These are phyloP conservation scores for Leccinellum luteum DNA, from an alignment of 768 basidiomycete species.

Conservation along the genomic window DNA sequence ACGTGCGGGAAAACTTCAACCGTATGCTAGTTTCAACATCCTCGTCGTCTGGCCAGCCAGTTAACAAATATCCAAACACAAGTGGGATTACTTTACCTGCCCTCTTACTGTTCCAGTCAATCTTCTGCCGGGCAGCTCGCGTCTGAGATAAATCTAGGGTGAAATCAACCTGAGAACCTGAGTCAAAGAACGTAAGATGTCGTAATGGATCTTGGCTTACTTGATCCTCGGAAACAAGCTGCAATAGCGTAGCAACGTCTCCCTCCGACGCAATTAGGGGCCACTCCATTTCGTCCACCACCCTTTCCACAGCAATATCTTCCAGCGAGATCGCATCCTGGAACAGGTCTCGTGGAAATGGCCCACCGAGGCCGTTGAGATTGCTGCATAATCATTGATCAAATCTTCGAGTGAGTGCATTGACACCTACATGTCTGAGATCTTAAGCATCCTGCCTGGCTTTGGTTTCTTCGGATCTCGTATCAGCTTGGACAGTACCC, in stretches of 20 bases:
- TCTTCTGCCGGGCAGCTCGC: slow-evolving; percentile 48
- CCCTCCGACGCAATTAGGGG: slow-evolving; percentile 77
- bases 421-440: slow-evolving; percentile 60
- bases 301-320: slow-evolving; percentile 47
- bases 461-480: slow-evolving; percentile 59
- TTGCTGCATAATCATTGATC: slow-evolving; percentile 44
- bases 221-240: slow-evolving; percentile 81
- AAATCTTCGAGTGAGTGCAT: neutral
- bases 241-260: slow-evolving; percentile 70
- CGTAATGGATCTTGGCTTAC: slow-evolving; percentile 35
- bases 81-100: slow-evolving; percentile 49
- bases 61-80: slow-evolving; percentile 2
- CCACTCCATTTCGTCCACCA: slow-evolving; percentile 71
- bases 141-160: slow-evolving; percentile 63
- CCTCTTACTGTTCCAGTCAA: slow-evolving; percentile 90
- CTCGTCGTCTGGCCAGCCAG: slow-evolving; percentile 62
- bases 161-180: slow-evolving; percentile 60
- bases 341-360: slow-evolving; percentile 60
- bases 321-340: slow-evolving; percentile 69
- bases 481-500: slow-evolving; percentile 63
- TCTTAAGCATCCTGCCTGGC: slow-evolving; percentile 74
- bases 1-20: slow-evolving; percentile 37
- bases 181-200: neutral
- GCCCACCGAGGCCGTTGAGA: slow-evolving; percentile 63
- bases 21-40: slow-evolving; percentile 71